Base-by-base conservation (phyloP, 805 yeast species). In the Kuraishia capsulata region DNA sequence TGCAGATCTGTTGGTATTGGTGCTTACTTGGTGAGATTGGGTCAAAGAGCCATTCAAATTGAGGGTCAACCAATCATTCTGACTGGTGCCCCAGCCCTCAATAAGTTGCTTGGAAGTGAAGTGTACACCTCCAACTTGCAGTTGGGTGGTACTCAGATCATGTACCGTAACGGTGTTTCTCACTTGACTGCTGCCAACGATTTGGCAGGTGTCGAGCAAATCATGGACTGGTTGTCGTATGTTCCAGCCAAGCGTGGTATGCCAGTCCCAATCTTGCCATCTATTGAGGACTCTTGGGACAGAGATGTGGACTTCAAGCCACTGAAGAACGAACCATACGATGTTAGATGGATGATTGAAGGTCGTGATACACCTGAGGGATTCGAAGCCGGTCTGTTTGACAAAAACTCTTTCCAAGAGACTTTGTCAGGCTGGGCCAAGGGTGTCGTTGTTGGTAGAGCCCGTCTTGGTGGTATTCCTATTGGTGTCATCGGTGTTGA, bases 1-100 rank as follows among this genome's bases (percentile, higher is more conserved):
- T 89, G 97, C 69, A 81, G 99, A 73, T 89, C 97, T 38, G 99
- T 92, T 54, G 99, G 99, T 81, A 92, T 92, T 61, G 99, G 99
- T 71, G 99, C 99, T 34, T 92, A 92, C 59, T 73, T 92, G 59
- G 98, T 92, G 31, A 83, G 99, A 65, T 74, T 92, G 49, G 99
- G 99, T 55, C 97, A 92, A 73, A 83, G 99, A 72, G 95, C 97
- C 32, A 89, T 92, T 53, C 99, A 92, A 69, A 84, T 92, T 52
- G 97, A 92, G 62, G 98, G 98, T 32, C 97, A 92, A 66, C 98
- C 99, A 40, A 87, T 92, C 52, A 90, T 92, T 50, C 79, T 92
- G 56, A 92, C 99, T 40, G 99, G 99, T 74, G 98, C 98, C 41
- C 97, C 96, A 38, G 97, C 98, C 42, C 87, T 92, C 61, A 92